Evolutionary conservation across 352 stramenopile genomes (phyloP).

Genomic region (Globisporangium polare): DNA sequence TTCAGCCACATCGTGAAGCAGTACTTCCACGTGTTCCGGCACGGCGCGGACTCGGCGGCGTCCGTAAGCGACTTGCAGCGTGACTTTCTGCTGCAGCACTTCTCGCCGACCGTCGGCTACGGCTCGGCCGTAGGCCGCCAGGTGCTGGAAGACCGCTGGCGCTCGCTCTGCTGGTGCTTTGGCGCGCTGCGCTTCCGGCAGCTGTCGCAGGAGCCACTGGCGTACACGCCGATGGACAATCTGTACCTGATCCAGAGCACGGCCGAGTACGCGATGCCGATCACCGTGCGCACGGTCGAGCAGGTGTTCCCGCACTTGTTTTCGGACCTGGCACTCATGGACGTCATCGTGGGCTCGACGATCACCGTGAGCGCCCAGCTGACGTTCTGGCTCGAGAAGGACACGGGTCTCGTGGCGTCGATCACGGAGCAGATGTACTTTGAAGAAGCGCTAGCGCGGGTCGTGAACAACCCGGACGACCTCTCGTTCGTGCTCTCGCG

Average conservation of each 20-base stretch:
- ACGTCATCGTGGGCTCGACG: conserved; percentile 1
- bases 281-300: conserved; percentile 6
- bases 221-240: conserved; percentile 7
- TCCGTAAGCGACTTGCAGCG: conserved; percentile 3
- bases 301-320: conserved; percentile 9
- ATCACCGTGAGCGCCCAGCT: conserved; percentile 3
- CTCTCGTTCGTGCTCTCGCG: conserved; percentile 10
- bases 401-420: conserved; percentile 6
- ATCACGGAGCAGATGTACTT: conserved; percentile 17
- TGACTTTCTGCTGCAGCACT: conserved; percentile 1
- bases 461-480: conserved; percentile 10
- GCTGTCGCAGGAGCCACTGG: conserved; percentile 2
- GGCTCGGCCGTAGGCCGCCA: background rate
- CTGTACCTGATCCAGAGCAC: conserved; percentile 7
- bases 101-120: conserved; percentile 7
- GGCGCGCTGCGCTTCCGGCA: conserved; percentile 7
- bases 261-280: conserved; percentile 13
- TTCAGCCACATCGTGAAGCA: conserved; percentile 3
- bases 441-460: conserved; percentile 6
- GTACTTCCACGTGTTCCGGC: conserved; percentile 9
- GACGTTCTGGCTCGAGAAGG: conserved; percentile 12
- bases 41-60: background rate
- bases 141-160: conserved; percentile 9
- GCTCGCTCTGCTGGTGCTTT: conserved; percentile 12
- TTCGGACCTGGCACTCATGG: background rate